Evolutionary conservation across 306 rosid genomes (phyloP).

Genomic region (Sphenostylis stenocarpa): DNA sequence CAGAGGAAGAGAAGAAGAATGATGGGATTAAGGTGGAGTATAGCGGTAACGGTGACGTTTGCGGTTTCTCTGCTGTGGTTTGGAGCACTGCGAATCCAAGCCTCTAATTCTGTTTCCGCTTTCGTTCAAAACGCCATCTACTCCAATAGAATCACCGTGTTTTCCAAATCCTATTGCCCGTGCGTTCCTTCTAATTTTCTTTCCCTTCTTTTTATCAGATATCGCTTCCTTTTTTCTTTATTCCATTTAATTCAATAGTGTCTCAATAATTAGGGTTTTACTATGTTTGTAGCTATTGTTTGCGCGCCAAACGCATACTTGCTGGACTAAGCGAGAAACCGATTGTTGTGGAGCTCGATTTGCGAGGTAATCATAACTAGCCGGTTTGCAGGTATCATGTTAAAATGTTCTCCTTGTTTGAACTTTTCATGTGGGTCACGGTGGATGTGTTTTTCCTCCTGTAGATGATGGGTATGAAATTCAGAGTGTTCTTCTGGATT

Average conservation of each 20-base stretch:
- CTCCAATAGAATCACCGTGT: constrained; percentile 77
- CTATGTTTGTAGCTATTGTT: constrained; percentile 58
- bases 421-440: background rate
- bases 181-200: constrained; percentile 5
- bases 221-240: background rate
- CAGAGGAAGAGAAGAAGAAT: background rate
- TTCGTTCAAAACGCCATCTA: constrained; percentile 78
- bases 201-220: background rate
- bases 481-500: constrained; percentile 75
- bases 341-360: constrained; percentile 81
- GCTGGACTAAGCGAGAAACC: constrained; percentile 69
- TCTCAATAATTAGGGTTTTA: constrained; percentile 25
- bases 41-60: constrained; percentile 10
- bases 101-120: constrained; percentile 65
- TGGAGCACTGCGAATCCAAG: constrained; percentile 32
- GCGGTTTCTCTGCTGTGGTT: constrained; percentile 23
- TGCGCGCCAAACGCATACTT: constrained; percentile 73
- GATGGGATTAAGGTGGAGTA: constrained; percentile 15
- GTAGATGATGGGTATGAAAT: constrained; percentile 79
- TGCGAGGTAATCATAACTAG: constrained; percentile 57
- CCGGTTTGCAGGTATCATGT: background rate
- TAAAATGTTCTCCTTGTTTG: background rate
- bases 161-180: constrained; percentile 97
- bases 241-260: background rate
- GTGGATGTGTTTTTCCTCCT: background rate